Percentiles rank a stretch among this genome's conserved stretches.
Evolutionary conservation across 139 green algal genomes (phyloP).

Genomic region (Chlorella sp.): DNA sequence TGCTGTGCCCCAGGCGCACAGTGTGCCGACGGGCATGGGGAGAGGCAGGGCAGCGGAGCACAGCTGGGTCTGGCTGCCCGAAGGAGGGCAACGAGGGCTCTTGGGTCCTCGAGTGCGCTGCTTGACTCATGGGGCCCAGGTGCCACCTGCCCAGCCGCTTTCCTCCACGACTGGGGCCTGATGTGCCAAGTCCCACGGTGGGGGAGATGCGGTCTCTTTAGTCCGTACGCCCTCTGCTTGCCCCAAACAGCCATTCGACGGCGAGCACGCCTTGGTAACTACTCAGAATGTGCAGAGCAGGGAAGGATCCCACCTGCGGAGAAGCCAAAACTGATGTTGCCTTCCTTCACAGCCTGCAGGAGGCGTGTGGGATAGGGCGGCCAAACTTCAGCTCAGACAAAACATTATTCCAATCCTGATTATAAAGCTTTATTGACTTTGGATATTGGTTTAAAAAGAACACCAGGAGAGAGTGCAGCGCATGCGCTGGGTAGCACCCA

Average conservation of each 20-base stretch:
- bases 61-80: no score
- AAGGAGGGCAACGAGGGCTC: no score
- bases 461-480: not conserved
- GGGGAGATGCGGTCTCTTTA: no score
- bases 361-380: no score
- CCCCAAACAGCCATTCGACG: not conserved
- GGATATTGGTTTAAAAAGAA: not conserved
- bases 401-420: no score
- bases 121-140: no score
- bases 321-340: conserved; percentile 50
- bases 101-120: no score
- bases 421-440: not conserved
- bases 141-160: no score
- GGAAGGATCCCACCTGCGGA: not conserved
- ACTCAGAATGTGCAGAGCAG: not conserved
- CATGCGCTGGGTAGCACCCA: not conserved
- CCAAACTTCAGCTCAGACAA: not conserved
- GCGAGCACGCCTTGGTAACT: not conserved
- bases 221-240: no score
- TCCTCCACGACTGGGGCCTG: no score
- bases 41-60: not conserved
- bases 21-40: not conserved
- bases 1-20: no score
- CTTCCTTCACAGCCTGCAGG: conserved; percentile 13
- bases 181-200: no score